A percentile compares a stretch with the other conserved stretches of the same genome.
These are phyloP conservation scores for Rhynchosporium agropyri DNA, from an alignment of 2,329 filamentous ascomycete genomes.

Conservation along the genomic window DNA sequence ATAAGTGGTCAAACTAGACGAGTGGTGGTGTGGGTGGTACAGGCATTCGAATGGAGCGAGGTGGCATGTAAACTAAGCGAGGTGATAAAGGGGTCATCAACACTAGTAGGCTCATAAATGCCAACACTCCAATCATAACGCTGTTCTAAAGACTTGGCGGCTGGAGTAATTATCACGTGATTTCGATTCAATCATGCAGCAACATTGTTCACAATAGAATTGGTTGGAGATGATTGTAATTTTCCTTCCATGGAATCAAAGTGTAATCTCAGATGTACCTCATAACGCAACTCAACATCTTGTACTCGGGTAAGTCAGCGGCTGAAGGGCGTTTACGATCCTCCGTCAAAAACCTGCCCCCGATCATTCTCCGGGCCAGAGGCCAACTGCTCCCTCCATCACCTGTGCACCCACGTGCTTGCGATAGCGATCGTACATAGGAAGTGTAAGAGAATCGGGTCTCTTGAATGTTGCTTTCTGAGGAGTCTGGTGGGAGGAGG, in stretches of 20 bases:
- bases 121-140: not conserved
- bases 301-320: slow-evolving; percentile 6
- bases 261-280: not conserved
- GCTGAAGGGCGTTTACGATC: slow-evolving; percentile 4
- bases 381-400: not conserved
- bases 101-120: not conserved
- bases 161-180: not conserved
- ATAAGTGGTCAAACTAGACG: slow-evolving; percentile 1
- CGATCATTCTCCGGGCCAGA: slow-evolving; percentile 11
- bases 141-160: not conserved
- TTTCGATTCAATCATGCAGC: not conserved
- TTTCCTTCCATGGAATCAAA: not conserved
- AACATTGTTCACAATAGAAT: slow-evolving; percentile 4
- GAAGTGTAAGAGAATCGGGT: slow-evolving; percentile 25
- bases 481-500: slow-evolving; percentile 7
- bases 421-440: slow-evolving; percentile 19
- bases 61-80: slow-evolving; percentile 1
- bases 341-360: slow-evolving; percentile 15
- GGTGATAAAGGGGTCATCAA: not conserved
- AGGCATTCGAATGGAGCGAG: not conserved
- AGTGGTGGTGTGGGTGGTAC: not conserved
- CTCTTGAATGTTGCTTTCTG: slow-evolving; percentile 18
- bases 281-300: not conserved
- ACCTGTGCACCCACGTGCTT: slow-evolving; percentile 16
- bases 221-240: not conserved